Evolutionary conservation across 345 rosid genomes (phyloP), one percentile per base, ranked within the genome.

Genomic region (Eutrema heterophyllum): DNA sequence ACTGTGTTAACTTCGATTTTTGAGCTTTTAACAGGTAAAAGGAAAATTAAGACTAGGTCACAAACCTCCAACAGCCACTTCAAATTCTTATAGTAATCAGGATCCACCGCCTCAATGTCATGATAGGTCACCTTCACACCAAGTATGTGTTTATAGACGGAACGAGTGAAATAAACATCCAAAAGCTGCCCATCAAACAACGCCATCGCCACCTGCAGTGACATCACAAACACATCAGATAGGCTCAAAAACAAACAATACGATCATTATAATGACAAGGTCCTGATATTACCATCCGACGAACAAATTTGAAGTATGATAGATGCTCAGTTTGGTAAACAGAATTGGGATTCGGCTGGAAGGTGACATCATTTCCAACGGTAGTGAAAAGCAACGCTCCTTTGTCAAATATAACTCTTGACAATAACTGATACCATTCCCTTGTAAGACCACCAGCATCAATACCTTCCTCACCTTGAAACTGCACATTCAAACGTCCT

Each of bases 21-120:
- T 53, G 33, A 39, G 39, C 53, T 61, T 59, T 27, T 49, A 43
- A 36, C 32, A 69, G 45, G 16, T 43, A 50, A 44, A 58, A n/a
- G n/a, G 55, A 24, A 40, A 51, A n/a, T 49, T 21, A 33, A 16
- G 44, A 53, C 14, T 21, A 72, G 60, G 44, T 65, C 63, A 76
- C 96, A 67, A 56, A 91, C 98, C 96, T 94, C 97, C 35, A 94
- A 76, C 89, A 94, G 84, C 98, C 98, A 94, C 87, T 94, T 94
- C 83, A 94, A 76, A 70, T 85, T 91, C 84, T 89, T 91, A 84
- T 94, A 94, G 79, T 94, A 94, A 81, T 94, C 98, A 67, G 98
- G 98, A 82, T 94, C 98, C 77, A 94, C 97, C 49, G 98, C 97
- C 85, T 94, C 98, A 71, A 94, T 94, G 80, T 94, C 97, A 83